These are phyloP conservation scores for Serendipita vermifera DNA, from an alignment of 768 basidiomycete species.

Conservation along the genomic window DNA sequence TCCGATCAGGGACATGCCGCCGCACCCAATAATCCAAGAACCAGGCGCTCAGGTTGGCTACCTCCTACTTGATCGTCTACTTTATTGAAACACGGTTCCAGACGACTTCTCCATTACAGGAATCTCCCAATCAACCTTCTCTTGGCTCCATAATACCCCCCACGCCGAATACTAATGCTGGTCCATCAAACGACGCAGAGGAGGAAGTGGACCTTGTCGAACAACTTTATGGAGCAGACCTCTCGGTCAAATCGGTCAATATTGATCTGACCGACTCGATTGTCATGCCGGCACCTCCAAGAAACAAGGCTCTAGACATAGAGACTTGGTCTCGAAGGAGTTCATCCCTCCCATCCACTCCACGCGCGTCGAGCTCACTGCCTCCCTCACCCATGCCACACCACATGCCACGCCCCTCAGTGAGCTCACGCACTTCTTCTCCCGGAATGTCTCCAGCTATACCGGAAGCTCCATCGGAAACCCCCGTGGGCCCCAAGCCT, in stretches of 20 bases:
- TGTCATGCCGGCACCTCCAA: conserved; percentile 65
- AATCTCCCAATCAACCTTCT: neutral
- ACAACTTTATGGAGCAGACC: conserved; percentile 75
- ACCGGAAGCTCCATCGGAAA: neutral
- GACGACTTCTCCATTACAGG: too few species aligned
- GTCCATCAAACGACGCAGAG: conserved; percentile 32
- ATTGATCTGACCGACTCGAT: conserved; percentile 79
- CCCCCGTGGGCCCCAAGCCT: neutral
- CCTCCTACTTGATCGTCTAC: neutral
- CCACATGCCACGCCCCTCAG: neutral
- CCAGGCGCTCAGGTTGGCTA: neutral
- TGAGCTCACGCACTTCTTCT: conserved; percentile 5
- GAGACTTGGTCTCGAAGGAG: conserved; percentile 56
- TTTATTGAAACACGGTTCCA: neutral
- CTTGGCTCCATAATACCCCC: neutral
- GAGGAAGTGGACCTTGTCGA: conserved; percentile 97
- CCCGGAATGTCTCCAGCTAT: conserved; percentile 2
- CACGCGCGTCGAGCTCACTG: neutral
- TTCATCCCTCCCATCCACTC: conserved; percentile 29
- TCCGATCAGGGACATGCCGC: neutral
- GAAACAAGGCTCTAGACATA: conserved; percentile 82
- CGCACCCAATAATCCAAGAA: neutral
- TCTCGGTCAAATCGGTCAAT: conserved; percentile 52
- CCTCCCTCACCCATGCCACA: neutral
- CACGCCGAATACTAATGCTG: conserved; percentile 8